Conservation (phyloP, 2,329 filamentous ascomycete species). For the Magnaporthiopsis incrustans region DNA sequence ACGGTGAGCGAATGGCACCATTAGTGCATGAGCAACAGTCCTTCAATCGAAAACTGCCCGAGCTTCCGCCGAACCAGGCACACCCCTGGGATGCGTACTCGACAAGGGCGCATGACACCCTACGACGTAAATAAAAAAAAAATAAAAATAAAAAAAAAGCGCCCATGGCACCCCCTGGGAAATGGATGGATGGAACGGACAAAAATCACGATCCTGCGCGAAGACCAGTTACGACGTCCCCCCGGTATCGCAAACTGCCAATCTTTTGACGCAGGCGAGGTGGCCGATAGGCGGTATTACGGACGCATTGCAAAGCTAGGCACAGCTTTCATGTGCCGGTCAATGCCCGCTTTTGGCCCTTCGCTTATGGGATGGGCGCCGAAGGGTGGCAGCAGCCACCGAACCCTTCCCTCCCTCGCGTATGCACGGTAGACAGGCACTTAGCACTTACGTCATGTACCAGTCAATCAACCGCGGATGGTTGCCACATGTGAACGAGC, state of each 20-base stretch:
- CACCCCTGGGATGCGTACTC: not conserved
- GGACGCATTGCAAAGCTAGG: too few relatives aligned
- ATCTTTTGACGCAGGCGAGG: not conserved
- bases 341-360: too few relatives aligned
- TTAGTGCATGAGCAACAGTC: not conserved
- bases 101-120: not conserved
- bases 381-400: too few relatives aligned
- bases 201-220: not conserved
- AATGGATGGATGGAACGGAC: not conserved
- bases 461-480: too few relatives aligned
- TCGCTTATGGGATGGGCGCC: too few relatives aligned
- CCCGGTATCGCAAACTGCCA: not conserved
- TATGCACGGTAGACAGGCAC: too few relatives aligned
- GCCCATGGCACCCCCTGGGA: not conserved
- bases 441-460: too few relatives aligned
- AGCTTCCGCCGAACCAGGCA: conserved; percentile 1
- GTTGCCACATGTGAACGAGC: too few relatives aligned
- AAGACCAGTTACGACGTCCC: not conserved
- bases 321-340: too few relatives aligned
- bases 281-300: not conserved
- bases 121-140: not conserved
- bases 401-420: too few relatives aligned
- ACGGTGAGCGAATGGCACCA: conserved; percentile 1
- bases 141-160: not conserved
- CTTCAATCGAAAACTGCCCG: not conserved